These are phyloP conservation scores for Didymella pomorum DNA, from an alignment of 2,329 filamentous ascomycete species.

Conservation along the genomic window DNA sequence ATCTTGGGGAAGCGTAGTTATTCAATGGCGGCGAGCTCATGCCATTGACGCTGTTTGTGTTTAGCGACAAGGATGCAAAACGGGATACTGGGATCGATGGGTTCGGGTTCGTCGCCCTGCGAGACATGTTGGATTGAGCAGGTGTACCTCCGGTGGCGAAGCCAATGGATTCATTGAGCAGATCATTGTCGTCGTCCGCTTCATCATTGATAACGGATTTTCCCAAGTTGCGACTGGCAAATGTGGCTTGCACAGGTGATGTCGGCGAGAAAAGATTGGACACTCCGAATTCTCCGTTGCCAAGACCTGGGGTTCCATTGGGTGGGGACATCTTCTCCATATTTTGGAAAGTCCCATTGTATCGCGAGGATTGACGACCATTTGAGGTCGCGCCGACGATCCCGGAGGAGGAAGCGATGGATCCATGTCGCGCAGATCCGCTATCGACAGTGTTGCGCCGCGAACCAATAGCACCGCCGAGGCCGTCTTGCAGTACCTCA, in stretches of 20 bases:
- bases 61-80: constrained; percentile 75
- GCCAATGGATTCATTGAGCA: constrained; percentile 75
- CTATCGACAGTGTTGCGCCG: constrained; percentile 65
- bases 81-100: constrained; percentile 74
- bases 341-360: constrained; percentile 68
- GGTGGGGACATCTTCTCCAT: constrained; percentile 70
- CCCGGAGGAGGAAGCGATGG: constrained; percentile 57
- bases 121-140: constrained; percentile 60
- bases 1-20: constrained; percentile 55
- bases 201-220: constrained; percentile 76
- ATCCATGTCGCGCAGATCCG: constrained; percentile 52
- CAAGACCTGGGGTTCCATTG: constrained; percentile 61
- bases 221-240: constrained; percentile 67
- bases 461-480: constrained; percentile 52
- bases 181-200: constrained; percentile 74
- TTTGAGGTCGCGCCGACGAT: constrained; percentile 50
- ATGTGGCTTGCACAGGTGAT: constrained; percentile 74
- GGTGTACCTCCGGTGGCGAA: constrained; percentile 74
- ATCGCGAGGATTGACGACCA: constrained; percentile 65
- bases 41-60: constrained; percentile 61
- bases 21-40: constrained; percentile 65
- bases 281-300: constrained; percentile 67
- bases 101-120: constrained; percentile 75
- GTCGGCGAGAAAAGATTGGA: constrained; percentile 75
- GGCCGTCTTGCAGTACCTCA: constrained; percentile 60